Evolutionary conservation across 2,329 filamentous ascomycete genomes (phyloP), one percentile per base, ranked within the genome.

Genomic region (Blastomyces percursus): DNA sequence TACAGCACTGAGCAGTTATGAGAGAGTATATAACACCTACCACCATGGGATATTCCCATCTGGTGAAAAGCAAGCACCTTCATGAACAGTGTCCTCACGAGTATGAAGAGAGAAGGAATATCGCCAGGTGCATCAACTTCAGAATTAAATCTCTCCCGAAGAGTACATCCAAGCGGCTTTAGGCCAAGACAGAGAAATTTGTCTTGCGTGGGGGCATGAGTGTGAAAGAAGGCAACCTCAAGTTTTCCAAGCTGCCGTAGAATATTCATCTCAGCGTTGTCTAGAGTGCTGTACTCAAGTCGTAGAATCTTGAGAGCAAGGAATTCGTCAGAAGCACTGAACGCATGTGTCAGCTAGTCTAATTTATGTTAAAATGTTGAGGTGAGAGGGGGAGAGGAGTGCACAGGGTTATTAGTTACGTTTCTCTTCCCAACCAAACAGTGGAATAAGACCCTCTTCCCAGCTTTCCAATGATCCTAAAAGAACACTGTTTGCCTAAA

Each of bases 381-480:
- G 54, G 57, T 51, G 27, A 32, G 21, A 61, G 24, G 21, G 50
- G 32, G 16, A 60, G 48, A 24, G 52, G 14, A 16, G 24, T 38
- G 27, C 24, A 35, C 1, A 46, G 59, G 46, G 44, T 40, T 54
- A 40, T 61, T n/a, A n/a, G n/a, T n/a, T 59, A 64, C 64, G 16
- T 61, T 4, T 64, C 58, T 61, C 55, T 30, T 35, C 40, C 62
- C 24, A 66, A 55, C 63, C 64, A 66, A 32, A 66, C 64, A 27
- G 61, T 66, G n/a, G 64, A 64, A 40, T 64, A 66, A 57, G 63
- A 62, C 12, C 64, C 64, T 21, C 32, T 27, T 11, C 63, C 63
- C 16, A 66, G 51, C 52, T 66, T 66, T 58, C 64, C 64, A 52
- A 66, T 35, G 19, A 66, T 50, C n/a, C 30, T 60, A 32, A 64